Base-by-base conservation (phyloP, 352 stramenopile genomes). In the Phytophthora cryptogea region DNA sequence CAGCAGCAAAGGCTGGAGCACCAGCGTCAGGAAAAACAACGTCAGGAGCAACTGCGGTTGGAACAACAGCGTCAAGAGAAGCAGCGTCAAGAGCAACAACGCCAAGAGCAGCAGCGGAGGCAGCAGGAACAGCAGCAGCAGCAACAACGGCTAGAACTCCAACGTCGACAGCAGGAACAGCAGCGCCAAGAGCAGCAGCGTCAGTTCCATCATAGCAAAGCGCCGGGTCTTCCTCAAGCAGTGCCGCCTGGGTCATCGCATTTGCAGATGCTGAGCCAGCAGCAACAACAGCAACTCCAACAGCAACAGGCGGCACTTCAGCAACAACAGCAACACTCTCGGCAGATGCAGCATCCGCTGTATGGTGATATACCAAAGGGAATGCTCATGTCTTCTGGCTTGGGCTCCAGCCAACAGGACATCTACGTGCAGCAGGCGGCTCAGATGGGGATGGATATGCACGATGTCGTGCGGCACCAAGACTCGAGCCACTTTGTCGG, bases 391-490 rank as follows among this genome's bases (percentile, higher is more conserved):
- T 69, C 70, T 36, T 68, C 68, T 23, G 71, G 68, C 1, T 53
- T 86, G 44, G 63, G 67, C 27, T 52, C 60, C 6, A 55, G 42
- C 16, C 76, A 83, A 36, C 73, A 86, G 66, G 76, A 86, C 27
- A 65, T 86, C 6, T 86, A 83, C 35, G 63, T 32, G 14, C 74
- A 83, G 42, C 74, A 83, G 41, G 59, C 74, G 23, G 68, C 74
- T 36, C 74, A 80, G 36, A 79, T 83, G 66, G 66, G 74, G 8
- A 80, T 86, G 59, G 74, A 86, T 20, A 77, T 86, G 59, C 76
- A 86, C 43, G 76, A 83, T 32, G 71, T 83, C 16, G 68, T 78
- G 49, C 71, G 76, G 5, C 68, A 79, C 30, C 76, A 83, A 40
- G 67, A 82, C 43, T 69, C 66, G 32, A 60, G 54, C 26, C 70